phyloP scores from a whole-genome alignment of 83 land plant species.

The Picea abies region DNA sequence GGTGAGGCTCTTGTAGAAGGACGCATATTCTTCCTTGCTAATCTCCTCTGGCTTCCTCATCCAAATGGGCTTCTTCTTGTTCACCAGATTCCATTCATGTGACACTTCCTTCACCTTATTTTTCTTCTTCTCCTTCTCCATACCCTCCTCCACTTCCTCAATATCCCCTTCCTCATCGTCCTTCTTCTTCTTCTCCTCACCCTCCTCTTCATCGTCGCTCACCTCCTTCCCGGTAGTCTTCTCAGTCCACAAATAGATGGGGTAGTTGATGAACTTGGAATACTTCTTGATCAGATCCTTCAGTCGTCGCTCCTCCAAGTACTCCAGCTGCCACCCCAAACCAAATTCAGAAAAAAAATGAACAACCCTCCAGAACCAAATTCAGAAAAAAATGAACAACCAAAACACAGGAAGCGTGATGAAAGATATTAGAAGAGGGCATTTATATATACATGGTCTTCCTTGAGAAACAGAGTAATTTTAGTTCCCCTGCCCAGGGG shows the following conservation, averaged over 20 bases:
- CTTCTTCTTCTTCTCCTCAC: neutral
- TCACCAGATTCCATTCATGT: constrained; percentile 70
- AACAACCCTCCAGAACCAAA: no score
- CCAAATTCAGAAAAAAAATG: neutral
- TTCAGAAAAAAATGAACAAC: no score
- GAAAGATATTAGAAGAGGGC: no score
- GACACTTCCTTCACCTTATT: constrained; percentile 81
- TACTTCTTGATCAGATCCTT: constrained; percentile 86
- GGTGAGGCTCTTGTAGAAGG: constrained; percentile 84
- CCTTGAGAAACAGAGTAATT: constrained; percentile 41
- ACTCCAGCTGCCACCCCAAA: neutral
- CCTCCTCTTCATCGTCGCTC: constrained; percentile 51
- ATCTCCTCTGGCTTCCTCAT: constrained; percentile 80
- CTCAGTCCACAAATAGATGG: constrained; percentile 16
- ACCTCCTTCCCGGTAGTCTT: constrained; percentile 66
- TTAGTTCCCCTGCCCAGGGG: constrained; percentile 12
- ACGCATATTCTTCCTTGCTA: constrained; percentile 75
- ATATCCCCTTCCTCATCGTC: constrained; percentile 40
- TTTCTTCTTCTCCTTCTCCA: constrained; percentile 60
- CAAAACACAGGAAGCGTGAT: no score
- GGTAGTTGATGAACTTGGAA: constrained; percentile 46
- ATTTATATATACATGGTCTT: constrained; percentile 38
- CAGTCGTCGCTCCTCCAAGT: constrained; percentile 63
- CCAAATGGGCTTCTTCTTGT: constrained; percentile 93
- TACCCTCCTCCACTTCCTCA: constrained; percentile 68